Conservation (phyloP, 2,329 filamentous ascomycete species). For the Boeremia exigua region DNA sequence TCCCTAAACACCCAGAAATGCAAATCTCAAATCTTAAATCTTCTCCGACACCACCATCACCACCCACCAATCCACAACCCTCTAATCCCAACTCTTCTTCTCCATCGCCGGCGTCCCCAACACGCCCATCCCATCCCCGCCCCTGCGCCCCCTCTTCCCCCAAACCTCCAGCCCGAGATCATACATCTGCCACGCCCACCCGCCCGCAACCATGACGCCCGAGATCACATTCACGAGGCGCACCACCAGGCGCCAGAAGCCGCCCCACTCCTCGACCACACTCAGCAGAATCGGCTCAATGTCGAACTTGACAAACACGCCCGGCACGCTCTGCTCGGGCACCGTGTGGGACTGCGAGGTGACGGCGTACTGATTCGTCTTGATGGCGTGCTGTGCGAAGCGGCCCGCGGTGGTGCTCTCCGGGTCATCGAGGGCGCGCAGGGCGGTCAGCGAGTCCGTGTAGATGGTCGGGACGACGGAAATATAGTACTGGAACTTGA, state of each 20-base stretch:
- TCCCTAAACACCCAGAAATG: no score
- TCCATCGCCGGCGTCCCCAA: conserved; percentile 42
- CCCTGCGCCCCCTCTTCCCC: conserved; percentile 49
- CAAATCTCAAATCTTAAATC: no score
- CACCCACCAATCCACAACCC: no score
- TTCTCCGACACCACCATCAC: no score
- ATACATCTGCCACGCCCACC: conserved; percentile 87
- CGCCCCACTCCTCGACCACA: conserved; percentile 80
- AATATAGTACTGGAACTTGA: conserved; percentile 98
- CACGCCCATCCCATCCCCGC: conserved; percentile 54
- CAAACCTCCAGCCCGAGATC: conserved; percentile 71
- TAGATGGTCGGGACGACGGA: conserved; percentile 95
- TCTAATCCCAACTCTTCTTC: conserved; percentile 18
- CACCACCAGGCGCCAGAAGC: conserved; percentile 76
- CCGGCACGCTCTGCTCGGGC: conserved; percentile 74
- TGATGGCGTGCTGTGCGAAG: conserved; percentile 65
- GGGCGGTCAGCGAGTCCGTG: conserved; percentile 58
- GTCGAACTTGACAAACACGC: conserved; percentile 98
- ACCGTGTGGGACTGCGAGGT: conserved; percentile 82
- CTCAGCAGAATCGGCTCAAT: conserved; percentile 93
- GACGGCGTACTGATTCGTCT: conserved; percentile 97
- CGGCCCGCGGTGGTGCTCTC: conserved; percentile 45
- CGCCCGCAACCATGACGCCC: conserved; percentile 89
- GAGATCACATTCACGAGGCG: conserved; percentile 89
- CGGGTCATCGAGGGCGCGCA: conserved; percentile 54